Percentiles rank a stretch among this genome's conserved stretches.
Conservation (phyloP, 2,329 filamentous ascomycete genomes). For the Simplicillium sp. region DNA sequence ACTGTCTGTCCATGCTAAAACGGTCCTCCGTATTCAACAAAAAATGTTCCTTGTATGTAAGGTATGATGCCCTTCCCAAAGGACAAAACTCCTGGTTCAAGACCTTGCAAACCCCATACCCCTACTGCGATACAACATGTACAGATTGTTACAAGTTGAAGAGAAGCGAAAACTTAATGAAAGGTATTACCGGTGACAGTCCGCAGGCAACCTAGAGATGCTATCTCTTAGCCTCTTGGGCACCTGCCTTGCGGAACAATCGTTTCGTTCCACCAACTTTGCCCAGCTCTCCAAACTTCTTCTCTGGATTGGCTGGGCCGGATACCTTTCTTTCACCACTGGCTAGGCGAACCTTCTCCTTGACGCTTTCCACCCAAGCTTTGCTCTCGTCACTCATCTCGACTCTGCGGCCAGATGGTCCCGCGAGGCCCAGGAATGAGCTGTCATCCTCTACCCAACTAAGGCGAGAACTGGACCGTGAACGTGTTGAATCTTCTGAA, state of each 20-base stretch:
- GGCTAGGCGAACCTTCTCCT: conserved; percentile 66
- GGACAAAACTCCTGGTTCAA: too few relatives aligned
- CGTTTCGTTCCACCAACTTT: conserved; percentile 66
- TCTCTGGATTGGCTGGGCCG: conserved; percentile 16
- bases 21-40: too few relatives aligned
- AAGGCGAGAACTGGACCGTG: conserved; percentile 42
- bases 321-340: conserved; percentile 44
- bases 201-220: not conserved
- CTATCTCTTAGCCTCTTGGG: not conserved
- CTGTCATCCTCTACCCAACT: conserved; percentile 52
- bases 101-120: too few relatives aligned
- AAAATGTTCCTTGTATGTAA: too few relatives aligned
- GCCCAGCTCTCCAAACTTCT: conserved; percentile 58
- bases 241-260: conserved; percentile 45
- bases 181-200: not conserved
- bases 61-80: too few relatives aligned
- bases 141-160: too few relatives aligned
- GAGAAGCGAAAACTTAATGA: too few relatives aligned
- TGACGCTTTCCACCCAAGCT: conserved; percentile 76
- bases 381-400: conserved; percentile 64
- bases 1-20: too few relatives aligned
- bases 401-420: conserved; percentile 55
- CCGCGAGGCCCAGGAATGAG: conserved; percentile 57
- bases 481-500: conserved; percentile 34
- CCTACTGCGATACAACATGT: too few relatives aligned